Percentiles rank a stretch among this genome's conserved stretches.
Conservation (phyloP, 352 stramenopile species). For the Phytophthora meadii region DNA sequence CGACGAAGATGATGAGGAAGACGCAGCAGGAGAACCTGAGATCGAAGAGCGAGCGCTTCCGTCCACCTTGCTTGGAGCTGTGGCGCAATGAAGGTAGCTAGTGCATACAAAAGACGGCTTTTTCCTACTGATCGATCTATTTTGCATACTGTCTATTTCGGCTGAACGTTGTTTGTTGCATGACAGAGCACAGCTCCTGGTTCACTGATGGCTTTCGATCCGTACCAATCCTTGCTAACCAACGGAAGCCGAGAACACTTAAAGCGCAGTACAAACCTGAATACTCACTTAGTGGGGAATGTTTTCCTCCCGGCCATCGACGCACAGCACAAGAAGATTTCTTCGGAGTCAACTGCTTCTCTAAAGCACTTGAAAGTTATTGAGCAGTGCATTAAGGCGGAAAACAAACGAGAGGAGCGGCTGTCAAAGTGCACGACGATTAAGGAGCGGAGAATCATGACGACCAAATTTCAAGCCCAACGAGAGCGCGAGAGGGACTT, state of each 20-base stretch:
- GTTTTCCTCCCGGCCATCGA: slow-evolving; percentile 69
- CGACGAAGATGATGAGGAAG: slow-evolving; percentile 77
- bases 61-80: slow-evolving; percentile 50
- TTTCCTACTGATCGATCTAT: slow-evolving; percentile 28
- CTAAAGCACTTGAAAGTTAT: slow-evolving; percentile 75
- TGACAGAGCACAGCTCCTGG: background rate
- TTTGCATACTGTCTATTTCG: slow-evolving; percentile 29
- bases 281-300: slow-evolving; percentile 62
- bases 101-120: slow-evolving; percentile 8
- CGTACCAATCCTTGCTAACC: slow-evolving; percentile 60
- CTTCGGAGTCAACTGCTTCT: slow-evolving; percentile 25
- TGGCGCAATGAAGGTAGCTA: slow-evolving; percentile 23
- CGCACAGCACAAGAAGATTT: slow-evolving; percentile 22
- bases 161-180: slow-evolving; percentile 8
- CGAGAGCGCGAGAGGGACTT: slow-evolving; percentile 61
- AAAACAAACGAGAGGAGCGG: slow-evolving; percentile 72
- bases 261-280: slow-evolving; percentile 46
- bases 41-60: slow-evolving; percentile 69
- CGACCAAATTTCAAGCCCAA: slow-evolving; percentile 67
- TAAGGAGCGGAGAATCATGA: slow-evolving; percentile 52
- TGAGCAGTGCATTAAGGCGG: slow-evolving; percentile 74
- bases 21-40: slow-evolving; percentile 27
- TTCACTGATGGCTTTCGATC: slow-evolving; percentile 40
- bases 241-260: slow-evolving; percentile 54
- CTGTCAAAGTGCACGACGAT: slow-evolving; percentile 58